Conservation (phyloP, 768 basidiomycete genomes). For the Pulveroboletus ravenelii region DNA sequence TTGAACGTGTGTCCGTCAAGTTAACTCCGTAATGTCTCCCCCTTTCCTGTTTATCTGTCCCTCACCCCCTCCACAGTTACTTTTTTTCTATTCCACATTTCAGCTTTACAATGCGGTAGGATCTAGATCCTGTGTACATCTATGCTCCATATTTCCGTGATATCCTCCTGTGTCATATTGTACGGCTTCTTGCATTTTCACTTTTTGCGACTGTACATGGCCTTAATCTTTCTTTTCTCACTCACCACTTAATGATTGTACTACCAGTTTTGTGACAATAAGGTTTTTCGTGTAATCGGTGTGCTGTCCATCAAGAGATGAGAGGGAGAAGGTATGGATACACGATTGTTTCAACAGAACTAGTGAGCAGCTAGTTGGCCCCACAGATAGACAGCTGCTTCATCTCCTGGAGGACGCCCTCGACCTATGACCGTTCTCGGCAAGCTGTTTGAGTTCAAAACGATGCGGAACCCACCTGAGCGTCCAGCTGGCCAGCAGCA, state of each 20-base stretch:
- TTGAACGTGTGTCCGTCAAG: neutral
- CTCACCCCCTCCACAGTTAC: neutral
- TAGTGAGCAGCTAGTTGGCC: constrained; percentile 31
- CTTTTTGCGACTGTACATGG: constrained; percentile 20
- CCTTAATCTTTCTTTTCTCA: constrained; percentile 1
- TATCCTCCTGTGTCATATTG: constrained; percentile 14
- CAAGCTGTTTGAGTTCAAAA: neutral
- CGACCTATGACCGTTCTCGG: constrained; percentile 53
- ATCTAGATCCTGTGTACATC: constrained; percentile 18
- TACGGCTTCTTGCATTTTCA: constrained; percentile 6
- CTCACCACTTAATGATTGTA: constrained; percentile 19
- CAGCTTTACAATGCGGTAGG: constrained; percentile 7
- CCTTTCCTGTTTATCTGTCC: constrained; percentile 1
- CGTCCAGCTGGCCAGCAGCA: constrained; percentile 92
- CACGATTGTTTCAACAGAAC: neutral
- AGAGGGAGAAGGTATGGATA: constrained; percentile 4
- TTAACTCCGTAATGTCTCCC: neutral
- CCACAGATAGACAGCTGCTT: constrained; percentile 93
- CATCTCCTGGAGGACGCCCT: constrained; percentile 96
- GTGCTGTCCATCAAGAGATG: neutral
- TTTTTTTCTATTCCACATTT: neutral
- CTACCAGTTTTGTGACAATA: constrained; percentile 9
- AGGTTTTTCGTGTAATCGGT: constrained; percentile 11
- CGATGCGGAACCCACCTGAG: constrained; percentile 49
- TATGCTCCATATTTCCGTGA: constrained; percentile 8